phyloP scores from a whole-genome alignment of 2,329 filamentous ascomycete genomes.

The Paecilomyces niveus region DNA sequence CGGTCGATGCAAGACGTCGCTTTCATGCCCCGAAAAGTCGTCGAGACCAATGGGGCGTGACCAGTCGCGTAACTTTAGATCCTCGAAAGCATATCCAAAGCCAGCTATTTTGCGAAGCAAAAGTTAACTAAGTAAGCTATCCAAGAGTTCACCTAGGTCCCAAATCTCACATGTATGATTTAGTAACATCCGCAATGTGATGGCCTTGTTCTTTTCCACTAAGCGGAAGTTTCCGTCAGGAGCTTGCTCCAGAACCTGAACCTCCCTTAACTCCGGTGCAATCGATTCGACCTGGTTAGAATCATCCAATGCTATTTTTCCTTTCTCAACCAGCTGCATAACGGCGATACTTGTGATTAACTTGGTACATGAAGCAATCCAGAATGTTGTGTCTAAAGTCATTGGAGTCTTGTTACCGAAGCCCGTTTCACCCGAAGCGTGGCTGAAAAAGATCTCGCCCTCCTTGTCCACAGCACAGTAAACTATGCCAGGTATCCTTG shows the following conservation, averaged over 20 bases:
- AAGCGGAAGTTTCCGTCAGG: slow-evolving; percentile 15
- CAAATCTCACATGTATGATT: slow-evolving; percentile 42
- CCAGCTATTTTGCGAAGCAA: slow-evolving; percentile 11
- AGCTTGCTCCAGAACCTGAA: slow-evolving; percentile 38
- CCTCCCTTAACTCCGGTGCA: slow-evolving; percentile 44
- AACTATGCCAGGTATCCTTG: slow-evolving; percentile 8
- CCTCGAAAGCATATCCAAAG: slow-evolving; percentile 44
- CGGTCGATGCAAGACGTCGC: slow-evolving; percentile 45
- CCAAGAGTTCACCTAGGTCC: not conserved
- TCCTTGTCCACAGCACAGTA: slow-evolving; percentile 17
- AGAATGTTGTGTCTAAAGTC: slow-evolving; percentile 27
- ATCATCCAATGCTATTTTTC: slow-evolving; percentile 43
- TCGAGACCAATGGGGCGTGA: slow-evolving; percentile 45
- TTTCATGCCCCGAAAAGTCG: slow-evolving; percentile 49
- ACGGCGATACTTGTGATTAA: slow-evolving; percentile 46
- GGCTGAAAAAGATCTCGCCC: slow-evolving; percentile 18
- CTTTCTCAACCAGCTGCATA: slow-evolving; percentile 54
- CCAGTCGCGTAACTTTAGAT: slow-evolving; percentile 34
- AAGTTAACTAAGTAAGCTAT: slow-evolving; percentile 1
- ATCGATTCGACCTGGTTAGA: slow-evolving; percentile 26
- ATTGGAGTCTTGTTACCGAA: slow-evolving; percentile 12
- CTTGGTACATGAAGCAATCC: slow-evolving; percentile 54
- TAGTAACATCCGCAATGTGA: slow-evolving; percentile 46
- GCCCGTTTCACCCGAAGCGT: slow-evolving; percentile 19
- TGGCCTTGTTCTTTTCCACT: slow-evolving; percentile 33